phyloP scores from a whole-genome alignment of 345 rosid species.

The Murraya koenigii region DNA sequence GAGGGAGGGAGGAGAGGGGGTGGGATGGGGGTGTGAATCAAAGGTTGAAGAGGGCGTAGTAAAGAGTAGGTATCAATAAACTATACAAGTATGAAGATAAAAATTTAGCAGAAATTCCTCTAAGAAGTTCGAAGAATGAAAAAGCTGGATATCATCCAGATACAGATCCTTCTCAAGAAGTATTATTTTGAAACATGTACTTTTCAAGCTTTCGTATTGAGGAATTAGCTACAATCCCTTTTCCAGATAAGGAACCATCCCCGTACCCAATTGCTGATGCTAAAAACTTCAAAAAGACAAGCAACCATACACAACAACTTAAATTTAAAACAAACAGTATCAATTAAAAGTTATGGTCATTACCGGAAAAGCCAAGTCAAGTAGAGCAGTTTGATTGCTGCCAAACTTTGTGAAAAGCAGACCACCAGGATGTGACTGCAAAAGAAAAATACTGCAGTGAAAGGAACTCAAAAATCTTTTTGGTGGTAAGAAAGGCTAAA shows the following conservation, averaged over 20 bases:
- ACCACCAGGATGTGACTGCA: constrained; percentile 92
- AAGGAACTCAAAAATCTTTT: not conserved
- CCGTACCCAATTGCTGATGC: not conserved
- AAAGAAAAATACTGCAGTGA: constrained; percentile 18
- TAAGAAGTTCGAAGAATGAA: not conserved
- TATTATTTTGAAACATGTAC: not conserved
- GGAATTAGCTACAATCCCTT: not conserved
- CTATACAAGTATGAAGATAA: not conserved
- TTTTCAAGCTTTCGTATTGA: not conserved
- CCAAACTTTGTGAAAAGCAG: constrained; percentile 83
- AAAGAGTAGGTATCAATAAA: not conserved
- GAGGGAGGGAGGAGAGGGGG: not conserved
- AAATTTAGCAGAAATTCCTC: not conserved
- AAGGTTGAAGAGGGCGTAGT: not conserved
- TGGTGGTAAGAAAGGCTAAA: not conserved
- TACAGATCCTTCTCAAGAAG: not conserved
- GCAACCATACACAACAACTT: not conserved
- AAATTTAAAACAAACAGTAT: not conserved
- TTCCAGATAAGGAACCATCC: not conserved
- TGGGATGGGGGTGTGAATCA: too few species aligned
- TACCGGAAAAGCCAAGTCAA: constrained; percentile 91
- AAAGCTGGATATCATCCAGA: not conserved
- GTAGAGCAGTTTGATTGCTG: constrained; percentile 81
- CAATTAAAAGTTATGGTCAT: constrained; percentile 2
- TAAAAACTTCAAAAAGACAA: not conserved